These are phyloP conservation scores for Oryza glumipatula DNA, from an alignment of 176 grass and related monocot species.

Conservation along the genomic window DNA sequence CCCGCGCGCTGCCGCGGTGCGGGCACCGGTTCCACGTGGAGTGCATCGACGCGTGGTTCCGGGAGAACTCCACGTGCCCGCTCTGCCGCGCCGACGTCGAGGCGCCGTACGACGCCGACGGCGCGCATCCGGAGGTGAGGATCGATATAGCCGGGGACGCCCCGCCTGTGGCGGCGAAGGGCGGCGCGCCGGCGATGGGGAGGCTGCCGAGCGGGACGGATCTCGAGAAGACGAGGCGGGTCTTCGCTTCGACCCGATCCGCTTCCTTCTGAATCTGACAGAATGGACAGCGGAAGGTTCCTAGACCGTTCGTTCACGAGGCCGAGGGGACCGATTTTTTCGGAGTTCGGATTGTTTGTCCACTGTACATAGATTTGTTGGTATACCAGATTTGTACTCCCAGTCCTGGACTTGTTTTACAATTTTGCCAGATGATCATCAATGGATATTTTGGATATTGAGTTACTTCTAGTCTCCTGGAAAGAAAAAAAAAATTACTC, in stretches of 20 bases:
- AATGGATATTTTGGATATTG: neutral
- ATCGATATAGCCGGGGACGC: neutral
- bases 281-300: neutral
- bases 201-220: slow-evolving; percentile 49
- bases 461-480: neutral
- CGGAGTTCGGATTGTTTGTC: neutral
- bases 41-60: slow-evolving; percentile 77
- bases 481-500: no score
- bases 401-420: no score
- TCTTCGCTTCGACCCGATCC: slow-evolving; percentile 28
- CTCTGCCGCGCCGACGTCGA: slow-evolving; percentile 64
- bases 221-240: slow-evolving; percentile 37
- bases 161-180: neutral
- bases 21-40: slow-evolving; percentile 66
- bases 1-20: slow-evolving; percentile 57
- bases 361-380: slow-evolving; percentile 27
- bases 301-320: slow-evolving; percentile 1
- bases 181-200: slow-evolving; percentile 17
- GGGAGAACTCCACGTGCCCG: slow-evolving; percentile 57
- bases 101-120: neutral
- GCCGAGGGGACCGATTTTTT: neutral
- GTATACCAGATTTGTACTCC: neutral
- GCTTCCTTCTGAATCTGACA: neutral
- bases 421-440: neutral
- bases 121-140: neutral